phyloP scores from a whole-genome alignment of 1,139 yeast genomes.

The Candida albicans region DNA sequence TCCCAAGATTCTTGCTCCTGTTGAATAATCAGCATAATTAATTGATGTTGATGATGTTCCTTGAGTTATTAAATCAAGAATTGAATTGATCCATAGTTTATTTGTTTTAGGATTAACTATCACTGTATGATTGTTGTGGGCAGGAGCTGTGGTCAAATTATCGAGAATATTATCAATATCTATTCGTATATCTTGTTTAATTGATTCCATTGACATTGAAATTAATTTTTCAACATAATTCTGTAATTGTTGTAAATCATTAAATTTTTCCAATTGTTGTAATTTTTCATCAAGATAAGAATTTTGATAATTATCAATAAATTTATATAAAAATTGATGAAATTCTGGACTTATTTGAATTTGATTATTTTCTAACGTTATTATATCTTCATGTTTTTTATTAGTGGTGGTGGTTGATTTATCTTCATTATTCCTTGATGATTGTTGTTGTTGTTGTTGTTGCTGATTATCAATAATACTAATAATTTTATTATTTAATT shows the following conservation, averaged over 20 bases:
- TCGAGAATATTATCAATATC: slow-evolving; percentile 32
- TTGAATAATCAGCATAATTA: slow-evolving; percentile 43
- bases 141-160: slow-evolving; percentile 13
- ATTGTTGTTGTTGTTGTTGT: not conserved
- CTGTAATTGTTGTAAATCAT: slow-evolving; percentile 7
- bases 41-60: slow-evolving; percentile 31
- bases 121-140: slow-evolving; percentile 3
- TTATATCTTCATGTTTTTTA: not conserved
- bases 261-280: slow-evolving; percentile 5
- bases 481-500: not conserved
- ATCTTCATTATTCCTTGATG: not conserved
- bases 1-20: slow-evolving; percentile 44
- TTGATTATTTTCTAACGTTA: slow-evolving; percentile 30
- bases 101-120: slow-evolving; percentile 3
- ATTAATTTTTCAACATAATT: slow-evolving; percentile 7
- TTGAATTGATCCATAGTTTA: slow-evolving; percentile 19
- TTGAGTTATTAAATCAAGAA: slow-evolving; percentile 35
- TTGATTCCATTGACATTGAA: slow-evolving; percentile 2
- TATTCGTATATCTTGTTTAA: slow-evolving; percentile 7
- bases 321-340: slow-evolving; percentile 36
- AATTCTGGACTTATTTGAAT: slow-evolving; percentile 44
- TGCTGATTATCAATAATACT: not conserved
- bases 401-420: not conserved
- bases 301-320: slow-evolving; percentile 30
- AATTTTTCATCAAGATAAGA: slow-evolving; percentile 11